Evolutionary conservation across 2,329 filamentous ascomycete genomes (phyloP), one percentile per base, ranked within the genome.

Genomic region (Fusarium sambucinum): DNA sequence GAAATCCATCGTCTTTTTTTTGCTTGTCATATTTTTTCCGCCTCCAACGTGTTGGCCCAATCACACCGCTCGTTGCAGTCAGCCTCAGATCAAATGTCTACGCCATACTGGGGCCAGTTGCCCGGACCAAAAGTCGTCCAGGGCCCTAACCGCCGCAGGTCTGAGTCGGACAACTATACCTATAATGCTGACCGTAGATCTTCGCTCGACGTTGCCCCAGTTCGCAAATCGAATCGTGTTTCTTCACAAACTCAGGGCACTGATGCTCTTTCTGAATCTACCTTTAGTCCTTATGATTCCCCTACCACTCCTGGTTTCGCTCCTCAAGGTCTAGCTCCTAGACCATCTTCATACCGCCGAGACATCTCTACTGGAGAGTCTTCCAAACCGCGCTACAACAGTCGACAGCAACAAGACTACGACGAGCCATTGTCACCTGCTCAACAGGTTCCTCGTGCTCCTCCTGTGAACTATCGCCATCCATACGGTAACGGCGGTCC

Each of bases 401-500:
- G 42, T 41, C 72, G 54, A 32, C 59, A 69, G n/a, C 46, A 65
- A 63, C 80, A 81, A 60, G 81, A 83, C 41, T 76, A 81, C 59
- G 76, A 78, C 37, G 74, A 79, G 53, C 63, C 71, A 68, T 68
- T 76, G 47, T 74, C 80, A 8, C 75, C 82, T 50, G 87, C 86
- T 33, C 87, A 90, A 67, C 89, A 92, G 69, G 86, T 84, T 29
- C 87, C 89, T 55, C 84, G 83, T 72, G 84, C 81, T 11, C 87
- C 87, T 38, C 87, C 90, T 6, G 73, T 84, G 35, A 88, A 85
- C 74, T 89, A 87, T 76, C 84, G 80, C 63, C 80, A 84, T 33
- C 83, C 85, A 11, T 80, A 83, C 56, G 71, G 66, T 53, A 72
- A 75, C 66, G 72, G 67, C n/a, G 66, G 63, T 19, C 68, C 68